Conservation (phyloP, 1,139 yeast species). For the Pichia sp. region DNA sequence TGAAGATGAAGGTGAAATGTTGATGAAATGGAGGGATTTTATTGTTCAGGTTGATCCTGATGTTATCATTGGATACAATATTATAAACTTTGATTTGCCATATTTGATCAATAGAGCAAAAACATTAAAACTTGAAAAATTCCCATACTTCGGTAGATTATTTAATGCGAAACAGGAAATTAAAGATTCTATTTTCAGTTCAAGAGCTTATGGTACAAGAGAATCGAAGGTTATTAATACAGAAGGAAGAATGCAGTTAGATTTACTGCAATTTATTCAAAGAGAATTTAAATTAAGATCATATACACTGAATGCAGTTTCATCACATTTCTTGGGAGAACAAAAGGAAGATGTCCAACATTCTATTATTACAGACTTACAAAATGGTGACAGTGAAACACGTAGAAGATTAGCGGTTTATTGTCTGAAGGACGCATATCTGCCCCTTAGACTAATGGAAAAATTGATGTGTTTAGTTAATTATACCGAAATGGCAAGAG, state of each 20-base stretch:
- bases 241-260: slow-evolving; percentile 94
- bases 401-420: slow-evolving; percentile 94
- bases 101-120: slow-evolving; percentile 83
- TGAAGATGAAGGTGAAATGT: slow-evolving; percentile 73
- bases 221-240: slow-evolving; percentile 88
- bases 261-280: slow-evolving; percentile 85
- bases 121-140: slow-evolving; percentile 58
- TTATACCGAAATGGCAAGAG: slow-evolving; percentile 99
- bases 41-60: slow-evolving; percentile 86
- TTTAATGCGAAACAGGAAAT: slow-evolving; percentile 63
- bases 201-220: slow-evolving; percentile 94
- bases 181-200: slow-evolving; percentile 78
- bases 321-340: slow-evolving; percentile 89
- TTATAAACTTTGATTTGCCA: slow-evolving; percentile 92
- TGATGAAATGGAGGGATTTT: slow-evolving; percentile 80
- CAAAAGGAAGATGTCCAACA: slow-evolving; percentile 98
- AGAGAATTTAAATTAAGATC: slow-evolving; percentile 93
- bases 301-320: slow-evolving; percentile 90
- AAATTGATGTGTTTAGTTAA: slow-evolving; percentile 95
- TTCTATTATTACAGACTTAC: slow-evolving; percentile 90
- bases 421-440: slow-evolving; percentile 92
- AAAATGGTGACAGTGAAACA: slow-evolving; percentile 87
- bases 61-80: slow-evolving; percentile 93
- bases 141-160: slow-evolving; percentile 86
- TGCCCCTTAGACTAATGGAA: slow-evolving; percentile 81